Base-by-base conservation (phyloP, 805 yeast genomes). In the Lipomyces oligophaga region DNA sequence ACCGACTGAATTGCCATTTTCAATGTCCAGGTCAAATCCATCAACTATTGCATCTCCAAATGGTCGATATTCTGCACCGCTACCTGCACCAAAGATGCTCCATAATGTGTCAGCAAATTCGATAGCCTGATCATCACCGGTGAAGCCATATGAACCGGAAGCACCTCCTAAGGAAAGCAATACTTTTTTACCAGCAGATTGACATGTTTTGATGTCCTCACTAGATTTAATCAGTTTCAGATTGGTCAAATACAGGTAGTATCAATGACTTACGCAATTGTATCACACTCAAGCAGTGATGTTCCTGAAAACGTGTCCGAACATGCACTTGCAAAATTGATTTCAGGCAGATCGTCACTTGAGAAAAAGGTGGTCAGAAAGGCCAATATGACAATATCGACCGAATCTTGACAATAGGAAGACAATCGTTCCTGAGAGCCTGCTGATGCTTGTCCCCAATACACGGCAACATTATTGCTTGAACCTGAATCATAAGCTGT, bases 361-460 rank as follows among this genome's bases (percentile, higher is more conserved):
- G 67, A 63, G 57, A 84, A 81, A 64, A 81, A 85, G 2, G 66
- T 62, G 41, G 74, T 64, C 61, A 86, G 64, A 66, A 87, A 87
- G 0, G 95, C 75, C 27, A 87, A 60, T 5, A 87, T 58, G 39
- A 83, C 71, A 43, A 85, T 59, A 47, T 86, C 94, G 20, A 81
- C 82, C 70, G 49, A 75, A 38, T 79, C 73, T 47, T 74, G 69
- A 70, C 96, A 87, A 68, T 85, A 85, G 42, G 70, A 64, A 1
- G 75, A 55, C 16, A 78, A 63, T 5, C 61, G 58, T 10, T 69
- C 61, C 57, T 78, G 80, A 35, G 54, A 41, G 33, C 51, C 47
- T 33, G 41, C 52, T 13, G 90, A 79, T 58, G 78, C 77, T 67
- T 87, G 95, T 43, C 96, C 96, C 96, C 96, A 87, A 67, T 87